Evolutionary conservation across 768 basidiomycete genomes (phyloP), one percentile per base, ranked within the genome.

Genomic region (Suillus plorans): DNA sequence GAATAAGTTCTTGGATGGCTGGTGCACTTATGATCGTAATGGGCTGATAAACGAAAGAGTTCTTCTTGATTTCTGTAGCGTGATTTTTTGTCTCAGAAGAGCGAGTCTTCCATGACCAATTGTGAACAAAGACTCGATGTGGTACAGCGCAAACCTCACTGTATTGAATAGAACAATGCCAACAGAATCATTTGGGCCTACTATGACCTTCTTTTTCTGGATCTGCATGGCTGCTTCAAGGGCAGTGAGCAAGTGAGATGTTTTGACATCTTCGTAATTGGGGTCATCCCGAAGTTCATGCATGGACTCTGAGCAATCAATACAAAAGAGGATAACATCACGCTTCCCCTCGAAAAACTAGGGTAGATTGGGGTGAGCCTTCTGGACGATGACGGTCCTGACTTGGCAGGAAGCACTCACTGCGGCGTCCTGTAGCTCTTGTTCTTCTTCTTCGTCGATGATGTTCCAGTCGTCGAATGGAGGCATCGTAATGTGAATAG

Each of bases 281-380:
- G 86, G 85, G 69, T 89, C 86, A 31, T 90, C 89, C 58, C 81
- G 81, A 50, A 89, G 84, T 44, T 80, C 81, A 31, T 91, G 88
- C 97, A 99, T 98, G 13, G 94, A 92, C 62, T 85, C 81, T 0
- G 96, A 97, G 67, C 93, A 94, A 76, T 99, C 96, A 64, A 99
- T 94, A 74, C 91, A 92, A 79, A 98, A 97, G n/a, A 99, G 78
- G 55, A 97, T 90, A 39, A 95, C 92, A 70, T 98, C 95, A 66
- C 86, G 85, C 68, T 89, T 88, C 60, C 86, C 86, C 67, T 93
- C 91, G 67, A 86, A 84, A 64, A 82, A 82, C 91, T 92, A 64
- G 44, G 58, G 4, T 20, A 36, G 5, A 13, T 20, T 13, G 1
- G 10, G 3, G 20, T 41, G 58, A 41, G 28, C 28, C 31, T 36